Evolutionary conservation across 306 rosid species (phyloP).

Genomic region (Fragaria ananassa): DNA sequence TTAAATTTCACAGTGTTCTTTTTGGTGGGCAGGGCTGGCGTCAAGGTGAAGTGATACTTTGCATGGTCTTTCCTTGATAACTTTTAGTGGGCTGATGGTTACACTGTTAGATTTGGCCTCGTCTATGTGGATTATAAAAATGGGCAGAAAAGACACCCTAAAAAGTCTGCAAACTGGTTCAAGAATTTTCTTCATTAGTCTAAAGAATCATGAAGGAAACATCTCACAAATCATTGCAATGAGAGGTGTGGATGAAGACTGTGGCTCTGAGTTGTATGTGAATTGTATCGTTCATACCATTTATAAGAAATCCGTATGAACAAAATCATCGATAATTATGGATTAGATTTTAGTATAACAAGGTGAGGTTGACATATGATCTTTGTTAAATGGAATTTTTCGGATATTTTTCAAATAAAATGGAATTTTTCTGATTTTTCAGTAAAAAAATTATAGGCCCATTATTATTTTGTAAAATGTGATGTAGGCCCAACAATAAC

Average conservation of each 20-base stretch:
- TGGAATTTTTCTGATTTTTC: too few relatives aligned
- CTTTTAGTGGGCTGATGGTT: slow-evolving; percentile 44
- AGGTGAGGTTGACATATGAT: too few relatives aligned
- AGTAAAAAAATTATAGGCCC: too few relatives aligned
- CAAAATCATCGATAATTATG: too few relatives aligned
- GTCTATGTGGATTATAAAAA: slow-evolving; percentile 27
- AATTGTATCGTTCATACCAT: too few relatives aligned
- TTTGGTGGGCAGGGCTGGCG: slow-evolving; percentile 32
- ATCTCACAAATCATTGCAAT: background rate
- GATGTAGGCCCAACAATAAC: too few relatives aligned
- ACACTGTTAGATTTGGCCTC: slow-evolving; percentile 32
- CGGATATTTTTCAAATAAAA: too few relatives aligned
- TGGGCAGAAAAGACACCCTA: slow-evolving; percentile 26
- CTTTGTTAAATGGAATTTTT: too few relatives aligned
- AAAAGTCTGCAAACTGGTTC: slow-evolving; percentile 30
- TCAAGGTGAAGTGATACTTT: slow-evolving; percentile 42
- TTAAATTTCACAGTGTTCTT: background rate
- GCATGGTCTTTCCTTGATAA: slow-evolving; percentile 51
- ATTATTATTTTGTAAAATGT: too few relatives aligned
- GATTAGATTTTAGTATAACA: too few relatives aligned
- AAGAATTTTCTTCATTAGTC: slow-evolving; percentile 18
- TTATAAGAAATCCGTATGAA: too few relatives aligned
- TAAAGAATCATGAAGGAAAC: background rate
- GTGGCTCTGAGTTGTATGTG: too few relatives aligned
- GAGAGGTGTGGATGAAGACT: background rate